Conservation (phyloP, 345 rosid species). For the Ceriops tagal region DNA sequence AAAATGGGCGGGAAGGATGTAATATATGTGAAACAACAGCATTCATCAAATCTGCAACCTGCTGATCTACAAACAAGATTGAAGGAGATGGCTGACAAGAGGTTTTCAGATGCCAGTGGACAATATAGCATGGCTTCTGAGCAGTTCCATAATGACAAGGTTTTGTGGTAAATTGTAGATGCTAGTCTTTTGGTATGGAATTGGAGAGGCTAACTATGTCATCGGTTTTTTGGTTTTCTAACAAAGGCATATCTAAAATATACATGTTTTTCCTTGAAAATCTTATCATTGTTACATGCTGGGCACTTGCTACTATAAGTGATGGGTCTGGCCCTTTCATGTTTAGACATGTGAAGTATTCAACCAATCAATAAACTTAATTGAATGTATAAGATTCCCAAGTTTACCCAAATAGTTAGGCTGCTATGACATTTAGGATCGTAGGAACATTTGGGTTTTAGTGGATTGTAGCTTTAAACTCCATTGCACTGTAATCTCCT, state of each 20-base stretch:
- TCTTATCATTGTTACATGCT: not conserved
- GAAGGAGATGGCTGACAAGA: constrained; percentile 83
- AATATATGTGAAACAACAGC: constrained; percentile 73
- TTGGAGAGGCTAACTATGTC: not conserved
- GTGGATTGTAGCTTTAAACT: no score
- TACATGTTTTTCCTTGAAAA: not conserved
- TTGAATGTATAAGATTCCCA: no score
- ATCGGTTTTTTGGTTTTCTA: not conserved
- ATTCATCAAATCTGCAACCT: constrained; percentile 69
- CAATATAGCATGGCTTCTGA: constrained; percentile 37
- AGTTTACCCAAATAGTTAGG: no score
- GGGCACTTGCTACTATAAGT: no score
- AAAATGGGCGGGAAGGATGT: constrained; percentile 99
- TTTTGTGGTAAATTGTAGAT: constrained; percentile 17
- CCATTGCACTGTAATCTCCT: no score
- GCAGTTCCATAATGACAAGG: constrained; percentile 41
- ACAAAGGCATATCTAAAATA: not conserved
- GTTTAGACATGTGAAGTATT: no score
- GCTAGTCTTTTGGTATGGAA: not conserved
- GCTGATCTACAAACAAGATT: constrained; percentile 72
- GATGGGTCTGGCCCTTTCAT: no score
- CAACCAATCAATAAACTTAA: no score
- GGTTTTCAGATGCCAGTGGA: constrained; percentile 56
- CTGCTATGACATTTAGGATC: no score
- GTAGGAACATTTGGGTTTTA: no score